Conservation (phyloP, 352 stramenopile species). For the Blastocystis sp. region DNA sequence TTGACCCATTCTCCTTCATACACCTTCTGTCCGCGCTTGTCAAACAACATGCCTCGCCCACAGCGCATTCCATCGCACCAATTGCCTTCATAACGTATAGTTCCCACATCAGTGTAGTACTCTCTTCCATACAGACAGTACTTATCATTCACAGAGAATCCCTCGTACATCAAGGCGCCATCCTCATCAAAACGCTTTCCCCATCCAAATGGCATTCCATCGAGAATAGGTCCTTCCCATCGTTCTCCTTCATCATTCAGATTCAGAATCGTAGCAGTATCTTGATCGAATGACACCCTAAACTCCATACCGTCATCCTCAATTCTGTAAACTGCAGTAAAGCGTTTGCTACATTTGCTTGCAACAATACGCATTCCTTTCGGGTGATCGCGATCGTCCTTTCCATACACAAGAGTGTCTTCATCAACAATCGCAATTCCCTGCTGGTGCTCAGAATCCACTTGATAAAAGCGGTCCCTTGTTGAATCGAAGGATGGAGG, state of each 20-base stretch:
- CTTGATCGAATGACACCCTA: neutral
- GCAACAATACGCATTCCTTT: neutral
- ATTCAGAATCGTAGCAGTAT: conserved; percentile 5
- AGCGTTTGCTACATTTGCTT: neutral
- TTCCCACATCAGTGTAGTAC: neutral
- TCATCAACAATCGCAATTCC: neutral
- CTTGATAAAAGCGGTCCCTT: too few species aligned
- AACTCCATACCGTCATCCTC: neutral
- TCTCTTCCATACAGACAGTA: neutral
- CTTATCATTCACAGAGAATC: neutral
- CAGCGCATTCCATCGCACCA: neutral
- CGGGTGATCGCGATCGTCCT: neutral
- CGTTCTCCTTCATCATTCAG: neutral
- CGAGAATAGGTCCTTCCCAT: conserved; percentile 36
- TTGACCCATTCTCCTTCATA: neutral
- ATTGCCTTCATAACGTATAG: neutral
- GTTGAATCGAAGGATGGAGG: too few species aligned
- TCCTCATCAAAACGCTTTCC: neutral
- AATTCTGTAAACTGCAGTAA: neutral
- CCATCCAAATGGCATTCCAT: conserved; percentile 39
- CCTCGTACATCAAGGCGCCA: neutral
- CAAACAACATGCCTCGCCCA: neutral
- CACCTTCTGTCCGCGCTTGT: neutral
- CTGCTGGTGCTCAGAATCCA: too few species aligned
- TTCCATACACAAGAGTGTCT: neutral